Evolutionary conservation across 495 filamentous ascomycete species (phyloP), one percentile per base, ranked within the genome.

Genomic region (Hypoxylon fragiforme): DNA sequence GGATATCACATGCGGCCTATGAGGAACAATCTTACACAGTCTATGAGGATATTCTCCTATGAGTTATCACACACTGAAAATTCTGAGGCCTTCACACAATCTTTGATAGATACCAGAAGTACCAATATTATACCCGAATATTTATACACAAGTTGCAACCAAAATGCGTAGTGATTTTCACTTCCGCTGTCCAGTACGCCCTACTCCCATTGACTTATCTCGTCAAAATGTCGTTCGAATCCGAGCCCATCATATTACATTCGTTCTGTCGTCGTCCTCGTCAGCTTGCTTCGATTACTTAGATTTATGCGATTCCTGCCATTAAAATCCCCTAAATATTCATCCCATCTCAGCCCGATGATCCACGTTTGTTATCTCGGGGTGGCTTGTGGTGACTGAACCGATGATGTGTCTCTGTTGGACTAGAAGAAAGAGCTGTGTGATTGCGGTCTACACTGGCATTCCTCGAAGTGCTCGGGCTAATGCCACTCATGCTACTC

Each of bases 21-120:
- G 65, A 67, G 65, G 65, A 67, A 41, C 56, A n/a, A 53, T 62
- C 36, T 59, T 67, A 59, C 37, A 60, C 54, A 60, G 45, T 60
- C 59, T 64, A 67, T 50, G 65, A 67, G 65, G 65, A 65, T 62
- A 28, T 44, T 28, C 58, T 62, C 59, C 59, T 50, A 63, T 63
- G 60, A 59, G 37, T 50, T 58, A 60, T 60, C 54, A 54, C 43
- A 67, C 65, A 67, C 65, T 67, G 65, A 67, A 67, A 67, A 67
- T 67, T 67, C 65, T 67, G 65, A 67, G 65, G 65, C 65, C 62
- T 54, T 57, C 13, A 21, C 34, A n/a, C 36, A 35, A 24, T 31
- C 39, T 24, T 43, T 37, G 14, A 35, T 62, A 34, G 18, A 28
- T 57, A 18, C 37, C 16, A 49, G 12, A 32, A 14, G 14, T 7